Evolutionary conservation across 129 eudicot species (phyloP), one percentile per base, ranked within the genome.

Genomic region (Saussurea involucrata): DNA sequence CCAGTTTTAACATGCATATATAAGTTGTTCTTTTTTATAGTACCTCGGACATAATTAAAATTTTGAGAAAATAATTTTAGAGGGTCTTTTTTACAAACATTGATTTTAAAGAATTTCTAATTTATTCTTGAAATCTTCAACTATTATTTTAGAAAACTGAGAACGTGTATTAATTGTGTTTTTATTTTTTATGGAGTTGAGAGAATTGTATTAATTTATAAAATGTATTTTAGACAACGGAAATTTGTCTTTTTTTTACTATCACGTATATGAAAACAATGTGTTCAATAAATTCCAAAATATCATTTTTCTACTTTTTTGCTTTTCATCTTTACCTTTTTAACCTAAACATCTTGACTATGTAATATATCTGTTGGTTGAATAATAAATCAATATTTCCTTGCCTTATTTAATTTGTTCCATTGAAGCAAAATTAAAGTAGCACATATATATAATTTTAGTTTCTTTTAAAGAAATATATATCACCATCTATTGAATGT

Each of bases 271-370:
- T 27, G 29, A 27, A 27, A 27, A 27, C 3, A 27, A 27, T 40
- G 49, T 15, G 49, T 40, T 53, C 8, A 64, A 27, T 13, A 65
- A 12, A 20, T 76, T 66, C n/a, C 1, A 57, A 15, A 22, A 58
- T 17, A 22, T 18, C 61, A 70, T 34, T 8, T 60, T 74, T 60
- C 17, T 60, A 18, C 31, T 66, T 76, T 27, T 44, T 17, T 53
- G 33, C 73, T 76, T 76, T 76, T 66, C 49, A 66, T 76, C 66
- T 37, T 53, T 29, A 24, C 29, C 80, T 66, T 76, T 76, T 67
- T 29, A 76, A 66, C 72, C 80, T 65, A 40, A 24, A 29, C 72
- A 2, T 76, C 40, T 46, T 71, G 72, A 65, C 65, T 65, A 5
- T 66, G 69, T 61, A 34, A 8, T 72, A 8, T 61, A 64, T 76